Base-by-base conservation (phyloP, 148 eudicot genomes). In the Arctostaphylos glauca region DNA sequence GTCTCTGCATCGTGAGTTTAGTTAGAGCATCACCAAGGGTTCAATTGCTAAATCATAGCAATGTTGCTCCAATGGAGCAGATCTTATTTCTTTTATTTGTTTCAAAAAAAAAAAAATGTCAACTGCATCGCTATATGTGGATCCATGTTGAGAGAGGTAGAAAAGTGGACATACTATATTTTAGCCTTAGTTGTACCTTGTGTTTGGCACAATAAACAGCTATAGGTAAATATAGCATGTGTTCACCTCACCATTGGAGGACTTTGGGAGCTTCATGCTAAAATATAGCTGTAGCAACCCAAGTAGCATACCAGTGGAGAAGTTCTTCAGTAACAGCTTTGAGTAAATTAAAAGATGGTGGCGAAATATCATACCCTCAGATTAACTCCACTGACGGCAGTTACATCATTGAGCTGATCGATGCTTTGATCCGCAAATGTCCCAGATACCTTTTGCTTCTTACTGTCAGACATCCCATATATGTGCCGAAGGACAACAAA, bases 401-500 rank as follows among this genome's bases (percentile, higher is more conserved):
- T 93, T 83, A 97, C 99, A 92, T 97, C 99, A 90, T 93, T 96
- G 60, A 94, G 97, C 78, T 94, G 99, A 80, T 96, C 97, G 81
- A 96, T 96, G 91, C 99, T 96, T 88, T 96, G 99, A 89, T 94
- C 98, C 46, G 85, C 78, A 72, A 88, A 92, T 62, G 82, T 81
- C 72, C 93, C 98, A 71, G 93, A 88, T 82, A 89, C 91, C 74
- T 94, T 96, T 87, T 96, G 99, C 92, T 96, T 96, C 90, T 96
- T 96, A 83, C 99, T 96, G 88, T 50, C 49, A 76, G 16, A 84
- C 52, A 59, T 70, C 55, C 49, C 56, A 64, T 43, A 82, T 43
- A 60, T 9, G 62, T 43, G 67, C 75, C 52, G 38, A 31, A 31
- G 38, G 38, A 62, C 12, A 72, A 43, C 5, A 59, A 31, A 7